A percentile compares a stretch with the other conserved stretches of the same genome.
Evolutionary conservation across 768 basidiomycete species (phyloP).

Genomic region (Suillus tomentosus): DNA sequence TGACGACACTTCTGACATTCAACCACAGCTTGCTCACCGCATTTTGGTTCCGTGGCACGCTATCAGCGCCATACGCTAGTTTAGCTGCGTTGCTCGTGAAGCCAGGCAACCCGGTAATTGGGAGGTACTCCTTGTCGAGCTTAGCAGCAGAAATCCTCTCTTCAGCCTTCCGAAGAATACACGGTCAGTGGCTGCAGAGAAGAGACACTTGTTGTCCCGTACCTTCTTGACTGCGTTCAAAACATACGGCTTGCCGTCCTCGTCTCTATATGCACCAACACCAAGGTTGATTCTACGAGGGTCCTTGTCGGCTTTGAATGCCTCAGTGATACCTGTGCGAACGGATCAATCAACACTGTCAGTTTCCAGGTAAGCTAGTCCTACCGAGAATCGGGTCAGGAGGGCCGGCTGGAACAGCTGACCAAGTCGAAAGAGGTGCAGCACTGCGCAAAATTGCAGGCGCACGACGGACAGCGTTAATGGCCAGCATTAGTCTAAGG

Average conservation of each 20-base stretch:
- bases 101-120: constrained; percentile 86
- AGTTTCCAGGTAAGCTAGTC: constrained; percentile 12
- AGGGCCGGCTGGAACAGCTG: constrained; percentile 81
- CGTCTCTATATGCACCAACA: constrained; percentile 96
- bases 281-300: constrained; percentile 96
- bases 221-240: constrained; percentile 89
- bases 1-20: constrained; percentile 1
- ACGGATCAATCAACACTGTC: constrained; percentile 1
- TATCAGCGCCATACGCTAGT: constrained; percentile 88
- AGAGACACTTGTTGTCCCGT: constrained; percentile 7
- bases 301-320: constrained; percentile 94
- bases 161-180: constrained; percentile 60
- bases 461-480: constrained; percentile 51
- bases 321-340: constrained; percentile 80
- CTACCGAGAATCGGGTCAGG: constrained; percentile 92
- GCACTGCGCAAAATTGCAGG: constrained; percentile 39
- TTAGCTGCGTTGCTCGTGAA: constrained; percentile 88
- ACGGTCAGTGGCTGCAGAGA: constrained; percentile 12
- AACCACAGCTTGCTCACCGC: constrained; percentile 50
- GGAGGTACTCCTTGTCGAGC: constrained; percentile 94
- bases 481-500: constrained; percentile 49
- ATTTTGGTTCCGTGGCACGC: constrained; percentile 67
- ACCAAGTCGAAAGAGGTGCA: constrained; percentile 72
- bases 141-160: constrained; percentile 62
- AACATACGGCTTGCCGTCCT: constrained; percentile 92